Percentiles rank a stretch among this genome's conserved stretches.
phyloP scores from a whole-genome alignment of 805 yeast genomes.

The Kluyveromyces siamensis region DNA sequence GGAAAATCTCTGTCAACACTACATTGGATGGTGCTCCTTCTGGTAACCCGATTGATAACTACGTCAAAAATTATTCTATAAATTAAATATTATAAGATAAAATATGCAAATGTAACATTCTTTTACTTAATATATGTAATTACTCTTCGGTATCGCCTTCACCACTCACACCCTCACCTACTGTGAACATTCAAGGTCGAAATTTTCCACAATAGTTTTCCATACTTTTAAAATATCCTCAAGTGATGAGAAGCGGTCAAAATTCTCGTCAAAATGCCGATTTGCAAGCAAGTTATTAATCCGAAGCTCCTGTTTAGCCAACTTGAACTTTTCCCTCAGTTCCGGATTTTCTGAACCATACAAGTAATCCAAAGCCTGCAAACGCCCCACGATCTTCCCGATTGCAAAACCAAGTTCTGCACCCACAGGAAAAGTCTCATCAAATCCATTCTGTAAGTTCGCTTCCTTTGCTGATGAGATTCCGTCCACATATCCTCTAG shows the following conservation, averaged over 20 bases:
- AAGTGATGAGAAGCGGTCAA: constrained; percentile 27
- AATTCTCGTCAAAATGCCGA: constrained; percentile 43
- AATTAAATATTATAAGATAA: too few relatives aligned
- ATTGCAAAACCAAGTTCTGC: constrained; percentile 56
- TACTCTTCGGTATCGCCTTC: too few relatives aligned
- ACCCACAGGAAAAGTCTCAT: constrained; percentile 69
- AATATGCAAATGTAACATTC: too few relatives aligned
- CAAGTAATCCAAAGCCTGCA: constrained; percentile 29
- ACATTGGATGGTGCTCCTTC: constrained; percentile 98
- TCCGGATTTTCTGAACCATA: constrained; percentile 12
- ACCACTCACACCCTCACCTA: too few relatives aligned
- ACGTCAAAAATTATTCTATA: too few relatives aligned
- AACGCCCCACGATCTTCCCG: constrained; percentile 53
- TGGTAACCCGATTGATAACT: constrained; percentile 44
- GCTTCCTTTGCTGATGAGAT: constrained; percentile 56
- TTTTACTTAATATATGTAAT: background rate
- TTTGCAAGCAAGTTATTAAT: constrained; percentile 50
- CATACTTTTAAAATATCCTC: constrained; percentile 40
- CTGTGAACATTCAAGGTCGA: constrained; percentile 2
- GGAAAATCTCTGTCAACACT: constrained; percentile 92
- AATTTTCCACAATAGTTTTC: constrained; percentile 25
- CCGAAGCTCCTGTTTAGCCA: constrained; percentile 44
- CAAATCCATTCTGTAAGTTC: constrained; percentile 73
- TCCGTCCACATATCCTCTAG: constrained; percentile 82
- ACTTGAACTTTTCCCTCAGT: constrained; percentile 19